Evolutionary conservation across 208 protist genomes (phyloP), one percentile per base, ranked within the genome.

Genomic region (Trypanosoma platydactyli): DNA sequence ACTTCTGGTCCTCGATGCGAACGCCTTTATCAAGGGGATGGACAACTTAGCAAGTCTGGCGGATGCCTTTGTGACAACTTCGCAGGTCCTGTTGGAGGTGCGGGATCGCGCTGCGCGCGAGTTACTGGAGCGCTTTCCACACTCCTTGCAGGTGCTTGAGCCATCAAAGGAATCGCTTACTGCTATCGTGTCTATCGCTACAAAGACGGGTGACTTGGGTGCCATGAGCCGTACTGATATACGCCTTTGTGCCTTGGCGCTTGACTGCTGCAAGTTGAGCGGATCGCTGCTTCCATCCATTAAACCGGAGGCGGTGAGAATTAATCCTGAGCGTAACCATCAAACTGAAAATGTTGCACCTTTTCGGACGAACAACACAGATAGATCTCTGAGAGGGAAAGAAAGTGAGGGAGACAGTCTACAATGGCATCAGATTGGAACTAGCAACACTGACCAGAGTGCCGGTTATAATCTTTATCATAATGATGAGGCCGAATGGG

Each of bases 201-300:
- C 87, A 53, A 77, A 84, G 51, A 98, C 94, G 2, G 96, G 96
- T 57, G 96, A 98, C 63, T 77, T 94, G 11, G 85, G 88, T 6
- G 80, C 83, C 11, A 82, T 98, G 57, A 97, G 93, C 16, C 74
- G 79, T 33, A 94, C 92, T 9, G 96, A 98, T 70, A 83, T 98
- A 59, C 84, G 86, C 12, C 71, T 97, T 40, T 92, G 87, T 56
- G 92, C 89, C 0, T 65, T 97, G 16, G 89, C 92, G 35, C 62
- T 92, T 18, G 87, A 94, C 67, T 91, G 88, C 76, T 92, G 87
- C 73, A 75, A 58, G 18, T 73, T 75, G 12, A 79, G 61, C 0
- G 69, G 70, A 13, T 67, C 63, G 30, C 61, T 94, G 30, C 51
- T 65, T 3, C 41, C 64, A 29, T 77, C 82, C 29, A 92, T 93